Base-by-base conservation (phyloP, 768 basidiomycete species). In the Tubosaeta sp. region DNA sequence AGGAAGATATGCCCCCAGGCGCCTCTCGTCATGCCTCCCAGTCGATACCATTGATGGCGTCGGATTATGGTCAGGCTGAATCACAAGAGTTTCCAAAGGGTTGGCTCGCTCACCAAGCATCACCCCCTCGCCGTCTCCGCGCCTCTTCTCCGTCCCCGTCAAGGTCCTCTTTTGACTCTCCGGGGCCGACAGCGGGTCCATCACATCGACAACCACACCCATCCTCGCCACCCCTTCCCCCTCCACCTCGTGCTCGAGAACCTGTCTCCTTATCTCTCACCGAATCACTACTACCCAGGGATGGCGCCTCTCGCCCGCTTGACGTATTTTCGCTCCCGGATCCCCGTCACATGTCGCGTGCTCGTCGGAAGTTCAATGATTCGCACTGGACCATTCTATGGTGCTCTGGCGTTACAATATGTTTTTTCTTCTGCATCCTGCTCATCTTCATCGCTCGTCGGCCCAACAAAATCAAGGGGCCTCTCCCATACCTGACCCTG, bases 311-410 rank as follows among this genome's bases (percentile, higher is more conserved):
- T 19, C 78, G 85, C 44, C 80, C 85, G 5, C 60, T 83, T 17
- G 84, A 86, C 67, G 78, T 85, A 32, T 92, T 92, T 69, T 82
- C 82, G 26, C 75, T 91, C 13, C 90, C 88, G 4, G 87, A 91
- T 61, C 87, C 86, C 22, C 78, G 84, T 42, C 81, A 86, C 58
- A 72, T 77, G n/a, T 77, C 82, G 17, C 74, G 80, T 52, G 72
- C 75, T 31, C 81, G 83, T 50, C 78, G 84, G 68, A 88, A 85
- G 69, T 84, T 84, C 71, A 83, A 91, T 55, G 88, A 91, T 63
- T 75, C 81, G 4, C 68, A 77, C 41, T 90, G 85, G 85, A 90
- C 84, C 16, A 76, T 81, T 7, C 60, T 83, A 9, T 91, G 85
- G 80, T 79, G 79, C 53, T 65, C 76, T 10, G 76, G 82, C 44